A percentile compares a stretch with the other conserved stretches of the same genome.
Conservation (phyloP, 495 filamentous ascomycete species). For the Penicillium paradoxum region DNA sequence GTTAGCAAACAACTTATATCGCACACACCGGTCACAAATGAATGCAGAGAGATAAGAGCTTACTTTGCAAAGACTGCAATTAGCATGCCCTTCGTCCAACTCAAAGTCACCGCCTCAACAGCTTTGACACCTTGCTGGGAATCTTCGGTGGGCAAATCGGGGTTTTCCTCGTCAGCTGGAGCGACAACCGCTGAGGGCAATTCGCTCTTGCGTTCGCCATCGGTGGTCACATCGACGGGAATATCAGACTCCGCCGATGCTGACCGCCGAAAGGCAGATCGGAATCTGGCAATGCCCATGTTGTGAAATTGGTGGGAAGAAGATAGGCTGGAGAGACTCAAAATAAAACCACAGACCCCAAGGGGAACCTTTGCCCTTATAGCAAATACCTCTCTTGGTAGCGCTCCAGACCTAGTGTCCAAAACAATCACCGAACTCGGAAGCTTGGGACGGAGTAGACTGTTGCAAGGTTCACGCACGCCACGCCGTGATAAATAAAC, state of each 20-base stretch:
- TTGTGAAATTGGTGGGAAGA: not conserved
- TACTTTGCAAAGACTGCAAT: conserved; percentile 39
- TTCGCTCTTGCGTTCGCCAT: conserved; percentile 5
- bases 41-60: not conserved
- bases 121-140: conserved; percentile 40
- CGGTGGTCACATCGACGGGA: not conserved
- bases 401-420: not conserved
- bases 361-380: not conserved
- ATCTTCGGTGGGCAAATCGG: conserved; percentile 14
- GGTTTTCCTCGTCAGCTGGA: not conserved
- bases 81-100: conserved; percentile 38
- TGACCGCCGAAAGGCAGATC: conserved; percentile 10
- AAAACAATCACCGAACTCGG: conserved; percentile 2
- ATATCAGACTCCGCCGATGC: conserved; percentile 6
- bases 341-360: not conserved
- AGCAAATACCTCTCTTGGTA: not conserved
- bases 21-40: not conserved
- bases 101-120: conserved; percentile 40
- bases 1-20: not conserved
- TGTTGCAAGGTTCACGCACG: conserved; percentile 2
- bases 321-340: not conserved
- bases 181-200: not conserved
- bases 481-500: not conserved
- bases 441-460: conserved; percentile 2
- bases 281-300: conserved; percentile 8